phyloP scores from a whole-genome alignment of 139 green algal species.

The Raphidocelis subcapitata region DNA sequence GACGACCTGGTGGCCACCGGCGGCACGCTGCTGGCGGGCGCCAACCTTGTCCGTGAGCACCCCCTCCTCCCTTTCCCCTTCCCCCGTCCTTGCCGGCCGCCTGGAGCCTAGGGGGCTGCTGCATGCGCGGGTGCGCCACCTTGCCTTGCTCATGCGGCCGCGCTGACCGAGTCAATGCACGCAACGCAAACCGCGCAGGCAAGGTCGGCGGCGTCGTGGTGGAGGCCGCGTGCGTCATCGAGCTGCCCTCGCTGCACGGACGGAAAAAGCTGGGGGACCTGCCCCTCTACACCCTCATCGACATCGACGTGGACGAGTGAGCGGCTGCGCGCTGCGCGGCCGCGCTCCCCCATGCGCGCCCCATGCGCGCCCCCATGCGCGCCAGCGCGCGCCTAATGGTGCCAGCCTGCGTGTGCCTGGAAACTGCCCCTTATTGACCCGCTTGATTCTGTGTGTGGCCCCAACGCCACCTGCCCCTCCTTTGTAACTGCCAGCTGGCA shows the following conservation, averaged over 20 bases:
- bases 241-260: conserved; percentile 86
- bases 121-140: too few relatives aligned
- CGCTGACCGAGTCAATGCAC: too few relatives aligned
- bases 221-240: conserved; percentile 85
- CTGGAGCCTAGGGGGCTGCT: too few relatives aligned
- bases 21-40: conserved; percentile 87
- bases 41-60: conserved; percentile 75
- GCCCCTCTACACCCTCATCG: conserved; percentile 76
- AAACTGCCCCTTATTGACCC: too few relatives aligned
- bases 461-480: too few relatives aligned
- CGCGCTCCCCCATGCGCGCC: too few relatives aligned
- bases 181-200: conserved; percentile 47
- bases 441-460: too few relatives aligned
- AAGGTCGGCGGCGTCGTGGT: conserved; percentile 75
- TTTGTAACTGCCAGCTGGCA: too few relatives aligned
- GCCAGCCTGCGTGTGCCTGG: too few relatives aligned
- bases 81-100: neutral
- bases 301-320: conserved; percentile 82
- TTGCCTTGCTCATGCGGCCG: too few relatives aligned
- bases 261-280: conserved; percentile 67
- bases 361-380: too few relatives aligned
- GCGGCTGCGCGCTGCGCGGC: neutral
- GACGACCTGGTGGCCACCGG: conserved; percentile 99
- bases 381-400: too few relatives aligned
- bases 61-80: neutral